These are phyloP conservation scores for Colletotrichum noveboracense DNA, from an alignment of 2,329 filamentous ascomycete species.

Conservation along the genomic window DNA sequence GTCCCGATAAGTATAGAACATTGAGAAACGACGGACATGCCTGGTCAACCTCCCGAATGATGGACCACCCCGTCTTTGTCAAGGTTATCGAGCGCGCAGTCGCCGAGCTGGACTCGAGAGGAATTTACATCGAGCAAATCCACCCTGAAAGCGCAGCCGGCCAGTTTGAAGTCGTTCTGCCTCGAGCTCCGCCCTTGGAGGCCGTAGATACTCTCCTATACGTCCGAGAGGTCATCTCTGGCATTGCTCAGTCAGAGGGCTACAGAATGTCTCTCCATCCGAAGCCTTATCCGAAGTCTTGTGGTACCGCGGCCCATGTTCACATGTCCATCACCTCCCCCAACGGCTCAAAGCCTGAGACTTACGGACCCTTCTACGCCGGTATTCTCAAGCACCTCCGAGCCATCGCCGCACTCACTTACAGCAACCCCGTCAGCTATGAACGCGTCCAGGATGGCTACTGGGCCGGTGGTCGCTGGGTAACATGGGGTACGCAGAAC, in stretches of 20 bases:
- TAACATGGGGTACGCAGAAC: conserved; percentile 84
- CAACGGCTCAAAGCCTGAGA: conserved; percentile 39
- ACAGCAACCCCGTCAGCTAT: conserved; percentile 72
- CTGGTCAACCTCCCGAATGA: conserved; percentile 71
- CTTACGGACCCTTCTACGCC: conserved; percentile 73
- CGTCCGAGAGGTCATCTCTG: conserved; percentile 71
- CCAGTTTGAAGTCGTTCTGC: conserved; percentile 80
- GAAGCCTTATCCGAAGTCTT: conserved; percentile 62
- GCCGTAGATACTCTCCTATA: conserved; percentile 77
- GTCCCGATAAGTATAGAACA: conserved; percentile 38
- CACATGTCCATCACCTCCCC: conserved; percentile 70
- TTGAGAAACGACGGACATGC: conserved; percentile 69
- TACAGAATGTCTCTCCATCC: conserved; percentile 77
- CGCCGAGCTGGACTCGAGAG: conserved; percentile 61
- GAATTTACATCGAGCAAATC: conserved; percentile 73
- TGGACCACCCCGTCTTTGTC: conserved; percentile 62
- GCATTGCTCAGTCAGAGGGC: conserved; percentile 65
- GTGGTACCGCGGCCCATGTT: conserved; percentile 71
- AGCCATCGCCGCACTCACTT: conserved; percentile 71
- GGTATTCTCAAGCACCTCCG: conserved; percentile 71
- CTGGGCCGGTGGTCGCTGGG: conserved; percentile 81
- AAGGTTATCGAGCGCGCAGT: conserved; percentile 71
- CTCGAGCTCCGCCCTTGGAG: conserved; percentile 64
- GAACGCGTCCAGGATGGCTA: conserved; percentile 69
- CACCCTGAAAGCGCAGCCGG: conserved; percentile 76